Evolutionary conservation across 169 alveolate species (phyloP), one percentile per base, ranked within the genome.

Genomic region (Cryptosporidium xiaoi): DNA sequence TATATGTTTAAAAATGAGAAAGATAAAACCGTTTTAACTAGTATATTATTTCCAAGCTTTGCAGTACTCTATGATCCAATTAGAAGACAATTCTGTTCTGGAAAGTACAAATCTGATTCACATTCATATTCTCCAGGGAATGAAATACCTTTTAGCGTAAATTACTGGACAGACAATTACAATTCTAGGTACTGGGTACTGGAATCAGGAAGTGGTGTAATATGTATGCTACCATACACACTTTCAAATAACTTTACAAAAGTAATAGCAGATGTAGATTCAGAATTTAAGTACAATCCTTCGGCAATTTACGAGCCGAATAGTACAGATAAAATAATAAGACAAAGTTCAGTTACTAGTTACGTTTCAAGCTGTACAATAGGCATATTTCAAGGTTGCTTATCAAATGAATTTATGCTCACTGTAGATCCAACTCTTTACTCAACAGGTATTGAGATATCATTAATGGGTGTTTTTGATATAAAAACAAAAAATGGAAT

Each of bases 181-280:
- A 77, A 68, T n/a, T 29, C 65, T 24, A 56, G 71, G 36, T 77
- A 60, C 51, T 77, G 69, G 85, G 71, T 77, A 12, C 51, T 77
- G 18, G 85, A 36, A 40, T 60, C 85, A 13, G 77, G 33, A 15
- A 48, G 56, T 65, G 71, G 71, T 40, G 71, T 77, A 7, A 62
- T 77, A 27, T 77, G 85, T 29, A 77, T 77, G 85, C 62, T 77
- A 27, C 85, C 85, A 5, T 77, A 60, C 56, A 77, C 62, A 2
- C 36, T 62, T 13, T 68, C 48, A 44, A 77, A 51, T 1, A 62
- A 77, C 34, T 77, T 77, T 20, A 62, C 71, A 20, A 77, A 62
- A 44, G 85, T 77, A 10, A 8, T 27, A 7, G 29, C 77, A n/a
- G 29, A 36, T 3, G 71, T 62, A 1, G 71, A 77, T 46, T 77